Evolutionary conservation across 345 rosid genomes (phyloP), one percentile per base, ranked within the genome.

Genomic region (Nasturtium officinale): DNA sequence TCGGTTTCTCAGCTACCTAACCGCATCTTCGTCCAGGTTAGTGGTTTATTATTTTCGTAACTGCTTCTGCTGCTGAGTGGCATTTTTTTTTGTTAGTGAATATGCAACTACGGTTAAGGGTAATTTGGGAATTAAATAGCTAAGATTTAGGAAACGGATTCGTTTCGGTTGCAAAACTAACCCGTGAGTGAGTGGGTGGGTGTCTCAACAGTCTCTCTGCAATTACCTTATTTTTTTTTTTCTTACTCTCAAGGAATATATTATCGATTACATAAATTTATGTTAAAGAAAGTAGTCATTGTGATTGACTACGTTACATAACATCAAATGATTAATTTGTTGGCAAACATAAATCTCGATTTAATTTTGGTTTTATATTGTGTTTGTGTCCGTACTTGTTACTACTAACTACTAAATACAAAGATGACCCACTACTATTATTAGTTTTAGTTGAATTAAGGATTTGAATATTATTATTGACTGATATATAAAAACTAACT

Each of bases 1-100:
- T 78, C 97, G 0, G 87, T 91, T 54, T 86, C 99, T n/a, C 96
- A 91, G 78, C 76, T 77, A 38, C 92, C 99, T 7, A 80, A 90
- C 69, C 86, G 98, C 50, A 87, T 95, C 75, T 91, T 89, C 65
- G 99, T 91, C 18, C 99, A 91, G 98, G 99, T 88, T 45, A 20
- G 72, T 55, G 48, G 20, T 17, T 40, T n/a, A n/a, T n/a, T n/a
- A n/a, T n/a, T n/a, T n/a, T n/a, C n/a, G n/a, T n/a, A n/a, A n/a
- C n/a, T n/a, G n/a, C n/a, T n/a, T 65, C 13, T 38, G 32, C 59
- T 72, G 67, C 73, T 58, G 60, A 65, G 57, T 46, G 77, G 78
- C 47, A 56, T 43, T 55, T 45, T 29, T n/a, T n/a, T n/a, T n/a
- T n/a, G n/a, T n/a, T 25, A 1, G 78, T 66, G 26, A 74, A 56